Evolutionary conservation across 495 filamentous ascomycete genomes (phyloP).

Genomic region (Penicillium pancosmium): DNA sequence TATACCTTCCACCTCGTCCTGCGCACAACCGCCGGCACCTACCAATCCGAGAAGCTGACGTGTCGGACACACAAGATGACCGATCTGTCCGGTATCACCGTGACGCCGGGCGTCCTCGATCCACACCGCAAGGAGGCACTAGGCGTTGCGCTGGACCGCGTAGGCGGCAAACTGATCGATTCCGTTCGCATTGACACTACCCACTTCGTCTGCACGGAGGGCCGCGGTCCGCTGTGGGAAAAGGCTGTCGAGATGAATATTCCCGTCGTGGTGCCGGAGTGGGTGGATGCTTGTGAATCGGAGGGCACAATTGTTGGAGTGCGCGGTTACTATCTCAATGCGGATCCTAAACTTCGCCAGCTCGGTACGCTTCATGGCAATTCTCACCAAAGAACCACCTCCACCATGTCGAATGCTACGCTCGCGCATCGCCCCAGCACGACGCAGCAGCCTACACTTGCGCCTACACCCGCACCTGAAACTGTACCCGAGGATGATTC

Average conservation of each 20-base stretch:
- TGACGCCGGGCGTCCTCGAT: constrained; percentile 87
- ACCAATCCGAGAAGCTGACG: constrained; percentile 76
- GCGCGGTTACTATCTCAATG: constrained; percentile 92
- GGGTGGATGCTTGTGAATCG: constrained; percentile 91
- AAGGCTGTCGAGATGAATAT: constrained; percentile 98
- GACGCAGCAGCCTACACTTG: constrained; percentile 6
- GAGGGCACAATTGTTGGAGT: constrained; percentile 94
- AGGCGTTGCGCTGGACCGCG: constrained; percentile 73
- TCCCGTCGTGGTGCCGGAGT: constrained; percentile 95
- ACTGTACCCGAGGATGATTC: constrained; percentile 17
- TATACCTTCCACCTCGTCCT: constrained; percentile 94
- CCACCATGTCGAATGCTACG: constrained; percentile 31
- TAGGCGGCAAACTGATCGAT: constrained; percentile 91
- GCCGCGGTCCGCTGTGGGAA: constrained; percentile 87
- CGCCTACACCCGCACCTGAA: neutral
- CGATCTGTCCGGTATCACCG: constrained; percentile 92
- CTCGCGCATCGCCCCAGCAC: constrained; percentile 29
- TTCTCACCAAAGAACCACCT: constrained; percentile 47
- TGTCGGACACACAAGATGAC: constrained; percentile 99
- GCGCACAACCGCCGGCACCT: constrained; percentile 87
- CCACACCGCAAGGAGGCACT: constrained; percentile 74
- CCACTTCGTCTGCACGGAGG: constrained; percentile 98
- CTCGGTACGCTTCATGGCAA: constrained; percentile 51
- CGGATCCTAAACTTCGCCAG: constrained; percentile 68
- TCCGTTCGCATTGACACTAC: constrained; percentile 95